A percentile compares a stretch with the other conserved stretches of the same genome.
These are phyloP conservation scores for Sphagnum tenellum DNA, from an alignment of 225 moss, liverwort and hornwort species.

Conservation along the genomic window DNA sequence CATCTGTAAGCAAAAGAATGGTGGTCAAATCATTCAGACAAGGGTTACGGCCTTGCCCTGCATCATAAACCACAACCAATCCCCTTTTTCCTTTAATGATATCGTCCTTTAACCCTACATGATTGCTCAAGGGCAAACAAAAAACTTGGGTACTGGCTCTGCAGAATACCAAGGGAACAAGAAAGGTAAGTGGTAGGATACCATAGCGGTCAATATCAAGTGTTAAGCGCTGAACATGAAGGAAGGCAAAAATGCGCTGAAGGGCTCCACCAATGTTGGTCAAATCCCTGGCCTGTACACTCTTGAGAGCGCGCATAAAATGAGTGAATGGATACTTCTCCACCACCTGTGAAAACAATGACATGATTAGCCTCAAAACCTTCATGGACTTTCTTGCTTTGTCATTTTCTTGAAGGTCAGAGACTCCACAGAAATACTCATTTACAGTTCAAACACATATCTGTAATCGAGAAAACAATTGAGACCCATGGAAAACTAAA, in stretches of 20 bases:
- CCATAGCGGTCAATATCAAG: conserved; percentile 90
- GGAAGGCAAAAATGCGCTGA: conserved; percentile 91
- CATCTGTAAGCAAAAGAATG: conserved; percentile 93
- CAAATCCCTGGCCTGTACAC: conserved; percentile 91
- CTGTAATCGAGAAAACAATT: no score
- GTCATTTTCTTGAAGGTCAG: no score
- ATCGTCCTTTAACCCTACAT: no score
- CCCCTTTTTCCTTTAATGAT: no score
- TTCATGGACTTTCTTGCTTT: no score
- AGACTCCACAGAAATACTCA: no score
- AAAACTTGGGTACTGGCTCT: no score
- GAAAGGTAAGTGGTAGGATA: conserved; percentile 7
- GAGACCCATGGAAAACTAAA: no score
- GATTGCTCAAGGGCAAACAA: no score
- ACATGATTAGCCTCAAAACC: no score
- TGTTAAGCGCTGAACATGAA: conserved; percentile 80
- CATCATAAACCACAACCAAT: conserved; percentile 4
- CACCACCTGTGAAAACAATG: conserved; percentile 55
- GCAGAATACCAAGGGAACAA: no score
- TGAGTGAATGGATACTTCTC: conserved; percentile 96
- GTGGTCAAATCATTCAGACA: conserved; percentile 83
- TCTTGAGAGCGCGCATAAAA: conserved; percentile 94
- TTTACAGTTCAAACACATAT: no score
- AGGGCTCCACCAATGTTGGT: conserved; percentile 95
- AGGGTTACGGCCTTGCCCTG: conserved; percentile 99